These are phyloP conservation scores for Gyromitra esculenta DNA, from an alignment of 2,329 filamentous ascomycete species.

Conservation along the genomic window DNA sequence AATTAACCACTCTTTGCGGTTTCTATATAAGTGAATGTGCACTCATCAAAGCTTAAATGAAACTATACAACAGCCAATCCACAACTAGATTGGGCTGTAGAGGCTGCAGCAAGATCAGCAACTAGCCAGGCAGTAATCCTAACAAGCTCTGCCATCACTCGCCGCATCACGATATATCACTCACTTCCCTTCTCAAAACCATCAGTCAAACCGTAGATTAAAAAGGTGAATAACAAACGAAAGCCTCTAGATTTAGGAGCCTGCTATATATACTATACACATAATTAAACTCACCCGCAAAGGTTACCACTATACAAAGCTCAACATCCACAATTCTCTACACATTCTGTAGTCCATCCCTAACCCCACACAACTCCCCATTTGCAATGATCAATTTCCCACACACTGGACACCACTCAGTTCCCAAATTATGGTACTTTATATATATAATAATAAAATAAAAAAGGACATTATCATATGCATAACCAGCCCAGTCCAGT, in stretches of 20 bases:
- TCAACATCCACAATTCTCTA: background rate
- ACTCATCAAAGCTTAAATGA: background rate
- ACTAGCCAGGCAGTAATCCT: no score
- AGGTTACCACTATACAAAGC: background rate
- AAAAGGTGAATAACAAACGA: background rate
- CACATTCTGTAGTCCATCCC: background rate
- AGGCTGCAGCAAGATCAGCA: no score
- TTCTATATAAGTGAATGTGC: background rate
- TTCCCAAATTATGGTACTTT: constrained; percentile 41
- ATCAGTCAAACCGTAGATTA: background rate
- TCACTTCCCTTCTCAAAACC: background rate
- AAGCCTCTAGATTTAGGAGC: background rate
- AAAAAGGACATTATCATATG: constrained; percentile 49
- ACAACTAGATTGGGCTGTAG: background rate
- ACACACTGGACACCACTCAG: constrained; percentile 14
- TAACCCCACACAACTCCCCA: background rate
- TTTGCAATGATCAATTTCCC: constrained; percentile 6
- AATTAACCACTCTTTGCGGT: background rate
- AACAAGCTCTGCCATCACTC: background rate
- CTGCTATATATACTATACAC: background rate
- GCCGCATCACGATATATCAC: constrained; percentile 15
- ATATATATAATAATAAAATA: background rate
- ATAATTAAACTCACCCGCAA: background rate
- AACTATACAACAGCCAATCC: background rate
- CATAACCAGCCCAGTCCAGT: constrained; percentile 47